phyloP scores from a whole-genome alignment of 352 stramenopile genomes.

The Pythium brachiatum region DNA sequence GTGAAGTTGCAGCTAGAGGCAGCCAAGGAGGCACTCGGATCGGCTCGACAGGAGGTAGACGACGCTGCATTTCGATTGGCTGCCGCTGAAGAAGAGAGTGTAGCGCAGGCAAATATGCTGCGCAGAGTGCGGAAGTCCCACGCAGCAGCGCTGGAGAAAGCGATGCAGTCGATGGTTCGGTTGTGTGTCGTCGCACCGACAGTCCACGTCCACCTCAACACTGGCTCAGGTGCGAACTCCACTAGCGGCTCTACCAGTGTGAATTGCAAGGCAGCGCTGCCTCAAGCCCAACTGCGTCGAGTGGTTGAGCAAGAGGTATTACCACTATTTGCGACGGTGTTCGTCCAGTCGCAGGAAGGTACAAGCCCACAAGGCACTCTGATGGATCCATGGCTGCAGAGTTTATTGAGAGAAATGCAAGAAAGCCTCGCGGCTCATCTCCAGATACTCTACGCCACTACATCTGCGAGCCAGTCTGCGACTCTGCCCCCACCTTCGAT shows the following conservation, averaged over 20 bases:
- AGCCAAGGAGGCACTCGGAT: not conserved
- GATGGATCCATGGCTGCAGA: slow-evolving; percentile 59
- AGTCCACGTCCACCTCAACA: slow-evolving; percentile 71
- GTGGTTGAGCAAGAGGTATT: slow-evolving; percentile 70
- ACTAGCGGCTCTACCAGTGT: slow-evolving; percentile 2
- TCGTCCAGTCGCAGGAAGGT: slow-evolving; percentile 40
- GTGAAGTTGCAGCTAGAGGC: not conserved
- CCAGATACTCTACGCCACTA: slow-evolving; percentile 16
- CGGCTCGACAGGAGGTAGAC: not conserved
- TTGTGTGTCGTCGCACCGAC: slow-evolving; percentile 81
- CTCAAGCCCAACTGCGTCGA: slow-evolving; percentile 43
- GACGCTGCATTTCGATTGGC: not conserved
- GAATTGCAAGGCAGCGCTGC: slow-evolving; percentile 27
- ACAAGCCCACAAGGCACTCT: slow-evolving; percentile 17
- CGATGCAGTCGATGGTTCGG: slow-evolving; percentile 48
- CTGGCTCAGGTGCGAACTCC: slow-evolving; percentile 2
- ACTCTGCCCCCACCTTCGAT: not conserved
- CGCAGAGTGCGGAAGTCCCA: slow-evolving; percentile 32
- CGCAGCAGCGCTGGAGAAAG: slow-evolving; percentile 29
- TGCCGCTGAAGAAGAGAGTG: slow-evolving; percentile 21
- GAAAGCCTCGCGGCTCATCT: slow-evolving; percentile 62
- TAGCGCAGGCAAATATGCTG: slow-evolving; percentile 21
- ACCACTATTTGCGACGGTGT: slow-evolving; percentile 50
- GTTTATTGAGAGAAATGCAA: slow-evolving; percentile 72
- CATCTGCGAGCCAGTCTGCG: not conserved